Evolutionary conservation across 2,329 filamentous ascomycete species (phyloP), one percentile per base, ranked within the genome.

Genomic region (Fusarium chuoi): DNA sequence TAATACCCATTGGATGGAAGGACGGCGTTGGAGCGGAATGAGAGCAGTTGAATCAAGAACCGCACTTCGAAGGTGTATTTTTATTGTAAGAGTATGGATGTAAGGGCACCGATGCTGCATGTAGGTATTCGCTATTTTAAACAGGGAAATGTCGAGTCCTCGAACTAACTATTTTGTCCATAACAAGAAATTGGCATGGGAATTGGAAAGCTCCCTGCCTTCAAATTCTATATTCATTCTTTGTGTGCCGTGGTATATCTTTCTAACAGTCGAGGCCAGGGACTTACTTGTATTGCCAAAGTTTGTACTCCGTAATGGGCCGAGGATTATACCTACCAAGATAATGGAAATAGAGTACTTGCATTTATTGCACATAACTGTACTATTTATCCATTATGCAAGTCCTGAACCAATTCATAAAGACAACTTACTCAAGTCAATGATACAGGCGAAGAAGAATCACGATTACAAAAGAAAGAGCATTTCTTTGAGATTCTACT

Each of bases 1-100:
- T 99, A 82, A 89, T 98, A 82, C 95, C 95, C 1, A 88, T 96
- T 60, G 95, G 94, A 5, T 97, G 94, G 94, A 89, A 87, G 77
- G 92, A 94, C 66, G 87, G 87, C 4, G 74, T 84, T 33, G 87
- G 87, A 5, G 85, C 84, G 12, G 65, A 75, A 54, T 76, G 65
- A 75, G 24, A 36, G 26, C 28, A 17, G 14, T 28, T 35, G 15
- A 48, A n/a, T 24, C 13, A 42, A n/a, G 15, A 41, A 22, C 4
- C 26, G 28, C 22, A 36, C 8, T 35, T 46, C 11, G 17, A 35
- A 39, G 28, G 14, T 78, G 49, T 67, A 74, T 44, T 51, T 33
- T 26, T 38, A 35, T 42, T 77, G 65, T 74, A 71, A 56, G 30
- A 44, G 30, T 56, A 68, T 55, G 51, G 14, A n/a, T 12, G 20